Conservation (phyloP, 768 basidiomycete genomes). For the Dioszegia hungarica region DNA sequence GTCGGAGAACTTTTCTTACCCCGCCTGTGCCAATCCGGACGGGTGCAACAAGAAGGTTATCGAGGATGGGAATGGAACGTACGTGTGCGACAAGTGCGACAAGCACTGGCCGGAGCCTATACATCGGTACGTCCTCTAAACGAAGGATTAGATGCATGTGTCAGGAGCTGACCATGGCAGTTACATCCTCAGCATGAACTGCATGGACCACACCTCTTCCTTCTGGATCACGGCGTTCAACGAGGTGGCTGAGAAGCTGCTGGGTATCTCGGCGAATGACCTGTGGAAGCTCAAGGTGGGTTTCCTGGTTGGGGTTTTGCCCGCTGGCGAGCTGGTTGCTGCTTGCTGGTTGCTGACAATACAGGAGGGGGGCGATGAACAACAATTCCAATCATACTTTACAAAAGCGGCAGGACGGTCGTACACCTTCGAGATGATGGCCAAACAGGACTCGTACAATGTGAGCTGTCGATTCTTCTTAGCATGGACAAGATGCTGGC, state of each 20-base stretch:
- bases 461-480: conserved; percentile 51
- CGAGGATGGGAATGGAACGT: conserved; percentile 58
- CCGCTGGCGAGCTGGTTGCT: too few species aligned
- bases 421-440: conserved; percentile 79
- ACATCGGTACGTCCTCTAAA: conserved; percentile 60
- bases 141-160: background rate
- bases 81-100: conserved; percentile 92
- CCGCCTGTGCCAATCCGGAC: conserved; percentile 69
- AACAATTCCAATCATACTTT: conserved; percentile 59
- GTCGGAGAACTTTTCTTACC: conserved; percentile 68
- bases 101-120: conserved; percentile 65
- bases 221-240: conserved; percentile 95
- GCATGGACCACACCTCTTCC: conserved; percentile 84
- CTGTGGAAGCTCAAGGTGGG: conserved; percentile 66
- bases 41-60: conserved; percentile 86
- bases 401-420: conserved; percentile 63
- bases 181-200: conserved; percentile 72
- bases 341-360: conserved; percentile 7
- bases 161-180: conserved; percentile 47
- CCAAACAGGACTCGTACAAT: conserved; percentile 71
- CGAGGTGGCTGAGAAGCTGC: conserved; percentile 71
- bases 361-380: conserved; percentile 59
- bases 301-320: background rate
- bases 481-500: too few species aligned
- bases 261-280: conserved; percentile 74